Base-by-base conservation (phyloP, 164 flowering plant species). In the Kalanchoe fedtschenkoi region DNA sequence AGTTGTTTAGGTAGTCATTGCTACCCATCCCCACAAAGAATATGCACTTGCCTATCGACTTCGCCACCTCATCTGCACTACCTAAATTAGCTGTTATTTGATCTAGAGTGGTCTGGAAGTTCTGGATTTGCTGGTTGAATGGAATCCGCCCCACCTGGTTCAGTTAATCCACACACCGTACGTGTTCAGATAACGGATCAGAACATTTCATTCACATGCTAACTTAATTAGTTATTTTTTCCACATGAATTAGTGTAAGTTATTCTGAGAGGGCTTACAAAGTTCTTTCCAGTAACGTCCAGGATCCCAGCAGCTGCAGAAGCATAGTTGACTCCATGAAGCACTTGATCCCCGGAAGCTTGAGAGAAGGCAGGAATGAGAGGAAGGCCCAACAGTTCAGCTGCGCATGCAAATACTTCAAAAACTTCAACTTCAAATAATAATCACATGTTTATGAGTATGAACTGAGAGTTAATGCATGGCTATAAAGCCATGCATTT, bases 251-350 rank as follows among this genome's bases (percentile, higher is more conserved):
- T 15, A 58, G 2, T 8, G 60, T 57, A 21, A 15, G 32, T 17
- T 30, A 35, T 34, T 37, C 35, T 22, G 15, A 13, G 28, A 64
- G 47, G 32, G 34, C 84, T 75, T 71, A 92, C 98, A 68, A 89
- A 89, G 70, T 92, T 92, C 75, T 86, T 69, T 17, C 98, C 98
- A 13, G 98, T 89, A 65, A 66, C 51, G 59, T 87, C 96, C 14
- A 92, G 89, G 35, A 92, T 92, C 44, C 98, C 98, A 13, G 98
- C 89, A 24, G 98, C 96, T 0, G 98, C 98, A 3, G 98, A 92
- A 8, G 98, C 98, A 63, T 83, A 92, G 73, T 92, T 92, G 43
- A 89, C 82, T 6, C 96, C 97, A 66, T 81, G 87, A 34, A 88
- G 80, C 58, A 81, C 62, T 61, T 77, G 71, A 17, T 76, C 79